A percentile compares a stretch with the other conserved stretches of the same genome.
Conservation (phyloP, 1,284 basidiomycete species). For the Ganoderma lingzhi region DNA sequence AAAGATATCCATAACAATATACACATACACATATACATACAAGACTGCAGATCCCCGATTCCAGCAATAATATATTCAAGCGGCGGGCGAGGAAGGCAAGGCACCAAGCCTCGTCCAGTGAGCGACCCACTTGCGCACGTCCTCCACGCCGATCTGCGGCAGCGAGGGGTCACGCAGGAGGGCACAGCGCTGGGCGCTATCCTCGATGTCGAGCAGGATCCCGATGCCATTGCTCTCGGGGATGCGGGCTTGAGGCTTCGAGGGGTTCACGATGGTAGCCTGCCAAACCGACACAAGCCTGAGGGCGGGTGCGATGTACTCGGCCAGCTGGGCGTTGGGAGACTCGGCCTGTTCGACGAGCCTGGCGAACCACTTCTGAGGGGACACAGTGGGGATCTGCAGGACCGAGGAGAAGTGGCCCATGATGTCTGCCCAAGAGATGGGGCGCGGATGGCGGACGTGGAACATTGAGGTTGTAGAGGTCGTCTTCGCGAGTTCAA, state of each 20-base stretch:
- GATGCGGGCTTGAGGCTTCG: no score
- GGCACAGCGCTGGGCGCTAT: background rate
- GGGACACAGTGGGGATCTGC: background rate
- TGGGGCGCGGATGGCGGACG: constrained; percentile 3
- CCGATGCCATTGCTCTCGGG: background rate
- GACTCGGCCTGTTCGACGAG: background rate
- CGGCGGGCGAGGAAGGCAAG: background rate
- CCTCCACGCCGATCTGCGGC: background rate
- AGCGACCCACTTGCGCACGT: constrained; percentile 4
- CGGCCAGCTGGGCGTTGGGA: background rate
- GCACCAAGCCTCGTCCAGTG: background rate
- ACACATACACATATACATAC: background rate
- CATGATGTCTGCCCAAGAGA: constrained; percentile 9
- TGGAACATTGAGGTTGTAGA: background rate
- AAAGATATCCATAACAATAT: background rate
- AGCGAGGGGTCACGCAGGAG: background rate
- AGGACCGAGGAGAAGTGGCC: background rate
- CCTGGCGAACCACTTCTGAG: background rate
- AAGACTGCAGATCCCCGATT: background rate
- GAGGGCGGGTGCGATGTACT: background rate
- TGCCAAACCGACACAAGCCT: background rate
- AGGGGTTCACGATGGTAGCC: background rate
- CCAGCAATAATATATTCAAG: background rate
- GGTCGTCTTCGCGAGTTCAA: background rate
- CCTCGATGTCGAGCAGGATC: constrained; percentile 4